phyloP scores from a whole-genome alignment of 371 early-diverging fungal species.

The Conidiobolus incongruus region DNA sequence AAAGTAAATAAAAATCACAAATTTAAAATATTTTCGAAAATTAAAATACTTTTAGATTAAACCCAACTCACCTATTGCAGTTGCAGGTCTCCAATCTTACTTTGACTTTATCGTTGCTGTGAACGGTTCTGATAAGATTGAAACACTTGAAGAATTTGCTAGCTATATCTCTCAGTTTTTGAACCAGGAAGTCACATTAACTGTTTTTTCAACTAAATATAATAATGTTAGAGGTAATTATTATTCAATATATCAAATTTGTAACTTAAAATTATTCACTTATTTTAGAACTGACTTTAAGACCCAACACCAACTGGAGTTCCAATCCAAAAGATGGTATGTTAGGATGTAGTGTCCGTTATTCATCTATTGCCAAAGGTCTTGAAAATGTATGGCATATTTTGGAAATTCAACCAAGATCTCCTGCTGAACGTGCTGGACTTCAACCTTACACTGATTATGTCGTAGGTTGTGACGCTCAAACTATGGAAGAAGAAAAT shows the following conservation, averaged over 20 bases:
- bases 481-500: slow-evolving; percentile 23
- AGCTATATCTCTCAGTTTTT: slow-evolving; percentile 21
- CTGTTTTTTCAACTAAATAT: slow-evolving; percentile 41
- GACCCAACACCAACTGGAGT: neutral
- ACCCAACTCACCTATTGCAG: slow-evolving; percentile 37
- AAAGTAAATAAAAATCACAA: slow-evolving; percentile 14
- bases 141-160: slow-evolving; percentile 2
- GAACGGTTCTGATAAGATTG: slow-evolving; percentile 14
- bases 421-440: slow-evolving; percentile 42
- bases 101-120: slow-evolving; percentile 51
- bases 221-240: slow-evolving; percentile 27
- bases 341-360: slow-evolving; percentile 41
- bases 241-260: too few species aligned
- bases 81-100: slow-evolving; percentile 45
- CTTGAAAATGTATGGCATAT: slow-evolving; percentile 55
- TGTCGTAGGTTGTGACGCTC: slow-evolving; percentile 35
- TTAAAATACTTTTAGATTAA: slow-evolving; percentile 19
- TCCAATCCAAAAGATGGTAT: neutral
- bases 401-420: slow-evolving; percentile 24
- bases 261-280: too few species aligned
- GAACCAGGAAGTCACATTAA: slow-evolving; percentile 23
- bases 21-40: neutral
- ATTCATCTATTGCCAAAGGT: slow-evolving; percentile 38
- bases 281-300: slow-evolving; percentile 2
- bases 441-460: slow-evolving; percentile 28